A percentile compares a stretch with the other conserved stretches of the same genome.
Conservation (phyloP, 2,329 filamentous ascomycete genomes). For the Cercospora sojina region DNA sequence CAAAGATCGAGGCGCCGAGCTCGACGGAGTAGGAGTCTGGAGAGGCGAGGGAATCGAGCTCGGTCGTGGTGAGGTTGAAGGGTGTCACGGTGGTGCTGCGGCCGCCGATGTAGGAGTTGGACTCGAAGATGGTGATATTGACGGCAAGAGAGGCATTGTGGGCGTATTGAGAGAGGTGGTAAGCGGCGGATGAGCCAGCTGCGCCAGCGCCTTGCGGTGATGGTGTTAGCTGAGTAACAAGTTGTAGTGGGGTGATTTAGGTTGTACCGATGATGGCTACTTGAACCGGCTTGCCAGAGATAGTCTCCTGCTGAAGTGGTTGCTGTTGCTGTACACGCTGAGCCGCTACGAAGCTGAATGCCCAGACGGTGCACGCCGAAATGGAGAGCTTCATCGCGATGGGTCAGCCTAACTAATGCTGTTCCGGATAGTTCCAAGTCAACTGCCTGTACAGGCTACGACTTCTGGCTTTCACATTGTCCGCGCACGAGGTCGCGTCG, state of each 20-base stretch:
- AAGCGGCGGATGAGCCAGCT: constrained; percentile 82
- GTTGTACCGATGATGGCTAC: constrained; percentile 27
- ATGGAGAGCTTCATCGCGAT: background rate
- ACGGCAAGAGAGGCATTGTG: constrained; percentile 58
- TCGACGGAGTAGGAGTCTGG: constrained; percentile 64
- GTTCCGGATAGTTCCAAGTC: background rate
- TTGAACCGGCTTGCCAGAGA: constrained; percentile 15
- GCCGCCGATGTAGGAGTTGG: constrained; percentile 73
- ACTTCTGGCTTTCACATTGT: background rate
- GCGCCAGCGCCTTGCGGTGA: constrained; percentile 72
- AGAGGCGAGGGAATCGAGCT: constrained; percentile 52
- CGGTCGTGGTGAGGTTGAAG: constrained; percentile 56
- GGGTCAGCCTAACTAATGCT: background rate
- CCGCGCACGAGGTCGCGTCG: background rate
- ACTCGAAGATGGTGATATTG: constrained; percentile 87
- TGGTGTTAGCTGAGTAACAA: background rate
- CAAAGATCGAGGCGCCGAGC: constrained; percentile 89
- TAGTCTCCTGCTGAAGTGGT: constrained; percentile 14
- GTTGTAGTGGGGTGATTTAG: background rate
- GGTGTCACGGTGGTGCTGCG: constrained; percentile 81
- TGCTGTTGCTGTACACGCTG: constrained; percentile 19
- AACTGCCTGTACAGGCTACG: background rate
- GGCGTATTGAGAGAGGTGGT: constrained; percentile 73
- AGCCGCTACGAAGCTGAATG: background rate
- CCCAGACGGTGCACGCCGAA: background rate